These are phyloP conservation scores for Colletotrichum filicis DNA, from an alignment of 2,329 filamentous ascomycete genomes.

Conservation along the genomic window DNA sequence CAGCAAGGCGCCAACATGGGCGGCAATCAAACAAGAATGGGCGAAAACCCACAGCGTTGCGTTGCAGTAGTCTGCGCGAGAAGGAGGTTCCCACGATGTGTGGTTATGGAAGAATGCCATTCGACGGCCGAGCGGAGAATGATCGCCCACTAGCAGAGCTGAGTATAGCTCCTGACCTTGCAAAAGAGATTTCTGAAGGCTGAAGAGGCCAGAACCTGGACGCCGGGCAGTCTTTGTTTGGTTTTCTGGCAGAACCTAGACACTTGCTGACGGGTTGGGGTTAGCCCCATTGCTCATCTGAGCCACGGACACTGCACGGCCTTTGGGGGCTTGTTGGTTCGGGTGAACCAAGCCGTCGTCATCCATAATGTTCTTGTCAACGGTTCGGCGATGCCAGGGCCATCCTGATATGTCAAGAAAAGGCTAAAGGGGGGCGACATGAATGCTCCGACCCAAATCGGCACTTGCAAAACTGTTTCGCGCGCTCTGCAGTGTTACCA, in stretches of 20 bases:
- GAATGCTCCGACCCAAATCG: neutral
- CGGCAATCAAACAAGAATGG: neutral
- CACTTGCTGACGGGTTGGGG: neutral
- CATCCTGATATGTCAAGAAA: neutral
- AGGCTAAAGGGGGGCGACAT: neutral
- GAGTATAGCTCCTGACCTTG: neutral
- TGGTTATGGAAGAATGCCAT: neutral
- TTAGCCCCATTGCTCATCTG: constrained; percentile 6
- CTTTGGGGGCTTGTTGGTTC: neutral
- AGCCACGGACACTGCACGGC: neutral
- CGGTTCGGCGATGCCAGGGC: constrained; percentile 1
- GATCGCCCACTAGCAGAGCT: neutral
- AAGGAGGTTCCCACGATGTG: neutral
- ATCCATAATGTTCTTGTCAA: neutral
- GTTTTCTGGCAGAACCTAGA: neutral
- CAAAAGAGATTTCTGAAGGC: neutral
- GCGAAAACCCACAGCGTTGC: neutral
- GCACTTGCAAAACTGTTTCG: neutral
- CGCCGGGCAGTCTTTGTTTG: constrained; percentile 12
- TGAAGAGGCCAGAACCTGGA: constrained; percentile 1
- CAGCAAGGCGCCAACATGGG: neutral
- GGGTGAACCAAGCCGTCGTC: neutral
- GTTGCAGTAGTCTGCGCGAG: neutral
- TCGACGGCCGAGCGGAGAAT: constrained; percentile 5
- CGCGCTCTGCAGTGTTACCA: neutral